phyloP scores from a whole-genome alignment of 1,284 basidiomycete genomes.

The Irpex sp. region DNA sequence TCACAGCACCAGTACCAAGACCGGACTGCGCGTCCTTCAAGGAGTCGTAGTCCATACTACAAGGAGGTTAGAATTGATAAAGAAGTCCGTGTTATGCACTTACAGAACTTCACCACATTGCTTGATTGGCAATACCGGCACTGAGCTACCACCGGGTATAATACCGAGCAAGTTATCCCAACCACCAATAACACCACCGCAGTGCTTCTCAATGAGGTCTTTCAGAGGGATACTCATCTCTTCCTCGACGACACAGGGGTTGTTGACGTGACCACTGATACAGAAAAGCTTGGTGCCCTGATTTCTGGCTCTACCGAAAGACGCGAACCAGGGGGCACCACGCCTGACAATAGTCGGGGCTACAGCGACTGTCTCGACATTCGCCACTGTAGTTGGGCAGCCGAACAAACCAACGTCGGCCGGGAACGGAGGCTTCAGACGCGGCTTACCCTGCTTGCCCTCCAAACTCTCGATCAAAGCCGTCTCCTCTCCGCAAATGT shows the following conservation, averaged over 20 bases:
- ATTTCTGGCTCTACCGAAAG: slow-evolving; percentile 94
- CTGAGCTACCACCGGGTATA: slow-evolving; percentile 95
- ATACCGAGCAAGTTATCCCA: slow-evolving; percentile 98
- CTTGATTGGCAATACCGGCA: slow-evolving; percentile 91
- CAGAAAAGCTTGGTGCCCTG: slow-evolving; percentile 97
- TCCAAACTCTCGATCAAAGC: slow-evolving; percentile 97
- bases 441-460: slow-evolving; percentile 97
- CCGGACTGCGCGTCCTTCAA: slow-evolving; percentile 95
- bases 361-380: slow-evolving; percentile 98
- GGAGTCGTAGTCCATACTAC: slow-evolving; percentile 97
- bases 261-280: slow-evolving; percentile 97
- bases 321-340: slow-evolving; percentile 92
- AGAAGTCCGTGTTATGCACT: slow-evolving; percentile 40
- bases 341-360: slow-evolving; percentile 96
- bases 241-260: slow-evolving; percentile 97
- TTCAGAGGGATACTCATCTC: slow-evolving; percentile 98
- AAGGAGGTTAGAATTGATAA: slow-evolving; percentile 8
- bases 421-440: slow-evolving; percentile 99
- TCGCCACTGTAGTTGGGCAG: slow-evolving; percentile 97
- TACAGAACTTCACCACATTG: slow-evolving; percentile 88
- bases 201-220: slow-evolving; percentile 96
- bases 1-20: slow-evolving; percentile 97
- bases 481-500: slow-evolving; percentile 99
- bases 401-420: slow-evolving; percentile 98
- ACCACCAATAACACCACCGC: slow-evolving; percentile 93